Base-by-base conservation (phyloP, 1,284 basidiomycete genomes). In the Ceraceosorus guamensis region DNA sequence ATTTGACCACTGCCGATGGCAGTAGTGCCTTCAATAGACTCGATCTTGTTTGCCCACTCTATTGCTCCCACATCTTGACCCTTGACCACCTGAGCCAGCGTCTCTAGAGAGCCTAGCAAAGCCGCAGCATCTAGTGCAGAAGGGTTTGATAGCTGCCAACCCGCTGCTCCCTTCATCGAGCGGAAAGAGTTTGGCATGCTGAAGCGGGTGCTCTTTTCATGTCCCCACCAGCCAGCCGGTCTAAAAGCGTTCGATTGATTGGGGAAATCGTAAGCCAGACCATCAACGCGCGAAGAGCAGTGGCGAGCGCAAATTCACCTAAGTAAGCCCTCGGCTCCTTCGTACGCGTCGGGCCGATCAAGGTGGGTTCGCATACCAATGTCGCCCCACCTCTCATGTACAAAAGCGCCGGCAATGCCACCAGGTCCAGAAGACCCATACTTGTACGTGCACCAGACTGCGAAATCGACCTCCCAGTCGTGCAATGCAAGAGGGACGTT, bases 171-270 rank as follows among this genome's bases (percentile, higher is more conserved):
- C 8, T 81, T 81, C 56, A 89, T 88, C 3, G 91, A 86, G 43
- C 83, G 83, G 78, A 96, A 98, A 50, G 77, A 79, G 16, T 86
- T 81, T 14, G 86, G 86, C 93, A 97, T 97, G 57, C 84, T 80
- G 80, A 99, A 98, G 43, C 95, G 86, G 41, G 89, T 92, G 56
- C 80, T 76, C 24, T 85, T 82, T 71, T 91, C 84, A 76, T 97
- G 91, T 48, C 95, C 93, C 90, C 91, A 99, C 93, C 93, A 99
- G 37, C 95, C 93, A 24, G 91, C 87, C 57, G 86, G 85, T 71
- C 92, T 90, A 68, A 51, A 60, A 63, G 62, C 59, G 18, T 47
- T 46, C 8, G 55, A 59, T 48, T n/a, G n/a, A n/a, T n/a, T n/a
- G n/a, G n/a, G n/a, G n/a, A n/a, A n/a, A n/a, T n/a, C n/a, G n/a